Conservation (phyloP, 345 rosid species). For the Aurinia saxatilis region DNA sequence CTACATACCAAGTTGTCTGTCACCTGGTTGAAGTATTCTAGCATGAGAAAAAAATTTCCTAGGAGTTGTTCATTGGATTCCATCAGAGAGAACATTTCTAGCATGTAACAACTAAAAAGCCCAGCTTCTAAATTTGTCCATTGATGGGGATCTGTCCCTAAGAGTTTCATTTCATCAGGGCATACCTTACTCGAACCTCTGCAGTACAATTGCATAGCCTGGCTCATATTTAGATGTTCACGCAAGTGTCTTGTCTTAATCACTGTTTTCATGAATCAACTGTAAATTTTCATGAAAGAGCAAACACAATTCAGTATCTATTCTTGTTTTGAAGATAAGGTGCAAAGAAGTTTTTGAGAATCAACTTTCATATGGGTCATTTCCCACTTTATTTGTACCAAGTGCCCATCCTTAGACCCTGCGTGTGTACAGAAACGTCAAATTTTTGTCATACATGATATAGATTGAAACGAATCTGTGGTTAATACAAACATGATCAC, state of each 20-base stretch:
- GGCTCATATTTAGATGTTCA: neutral
- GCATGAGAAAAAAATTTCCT: neutral
- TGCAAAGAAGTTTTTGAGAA: neutral
- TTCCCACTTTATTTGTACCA: neutral
- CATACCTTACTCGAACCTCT: neutral
- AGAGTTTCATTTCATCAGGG: neutral
- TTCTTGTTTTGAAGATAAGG: neutral
- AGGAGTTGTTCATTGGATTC: neutral
- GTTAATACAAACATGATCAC: constrained; percentile 1
- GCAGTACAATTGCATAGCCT: neutral
- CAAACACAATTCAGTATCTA: neutral
- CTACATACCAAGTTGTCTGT: constrained; percentile 5
- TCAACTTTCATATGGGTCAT: neutral
- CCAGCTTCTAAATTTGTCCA: neutral
- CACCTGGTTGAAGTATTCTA: neutral
- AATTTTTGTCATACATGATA: neutral
- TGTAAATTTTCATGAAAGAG: neutral
- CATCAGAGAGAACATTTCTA: neutral
- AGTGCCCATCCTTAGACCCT: neutral
- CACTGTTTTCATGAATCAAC: neutral
- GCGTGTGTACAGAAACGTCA: constrained; percentile 4
- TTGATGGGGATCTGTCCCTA: neutral
- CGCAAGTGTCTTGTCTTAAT: neutral
- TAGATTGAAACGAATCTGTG: constrained; percentile 3
- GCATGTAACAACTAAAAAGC: neutral